Evolutionary conservation across 2,329 filamentous ascomycete species (phyloP), one percentile per base, ranked within the genome.

Genomic region (Aciculosporium take): DNA sequence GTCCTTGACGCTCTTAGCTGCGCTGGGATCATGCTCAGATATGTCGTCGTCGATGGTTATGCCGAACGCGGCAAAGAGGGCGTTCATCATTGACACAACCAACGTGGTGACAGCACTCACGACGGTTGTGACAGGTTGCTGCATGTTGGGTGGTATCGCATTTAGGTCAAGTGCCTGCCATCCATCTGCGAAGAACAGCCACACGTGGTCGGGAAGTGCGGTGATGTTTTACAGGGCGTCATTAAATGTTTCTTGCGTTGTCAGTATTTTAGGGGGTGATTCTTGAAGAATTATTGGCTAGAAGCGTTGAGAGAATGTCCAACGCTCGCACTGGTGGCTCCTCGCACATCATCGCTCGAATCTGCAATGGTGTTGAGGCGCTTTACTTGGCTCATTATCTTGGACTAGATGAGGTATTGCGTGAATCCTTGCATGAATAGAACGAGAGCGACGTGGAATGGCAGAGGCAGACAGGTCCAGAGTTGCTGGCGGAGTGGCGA

Each of bases 371-470:
- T 21, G 4, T 43, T 41, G 6, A 60, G 20, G 15, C 48, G 36
- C 5, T 47, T 44, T 10, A 58, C 25, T 2, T 54, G 52, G 21
- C 64, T 55, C 13, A 60, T 45, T 15, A 66, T 54, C 45, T 67
- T 66, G 20, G 57, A 58, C 59, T 62, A 68, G 39, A 65, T 59
- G 41, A 69, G 57, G 37, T 79, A 69, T 47, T 80, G 74, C 6
- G 74, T 74, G 30, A 68, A 64, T 12, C 74, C 77, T 50, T 80
- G 76, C 34, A 79, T 69, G n/a, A 79, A 68, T 6, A 81, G 67
- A 12, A 79, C 69, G 25, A 82, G 67, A 5, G 71, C 62, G 2
- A 80, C 65, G 48, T 82, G 76, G 49, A 81, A 74, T 0, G 76
- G 76, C 45, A 79, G 73, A 56, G 81, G 77, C 1, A 75, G 54